Base-by-base conservation (phyloP, 352 stramenopile species). In the Saprolegnia diclina region DNA sequence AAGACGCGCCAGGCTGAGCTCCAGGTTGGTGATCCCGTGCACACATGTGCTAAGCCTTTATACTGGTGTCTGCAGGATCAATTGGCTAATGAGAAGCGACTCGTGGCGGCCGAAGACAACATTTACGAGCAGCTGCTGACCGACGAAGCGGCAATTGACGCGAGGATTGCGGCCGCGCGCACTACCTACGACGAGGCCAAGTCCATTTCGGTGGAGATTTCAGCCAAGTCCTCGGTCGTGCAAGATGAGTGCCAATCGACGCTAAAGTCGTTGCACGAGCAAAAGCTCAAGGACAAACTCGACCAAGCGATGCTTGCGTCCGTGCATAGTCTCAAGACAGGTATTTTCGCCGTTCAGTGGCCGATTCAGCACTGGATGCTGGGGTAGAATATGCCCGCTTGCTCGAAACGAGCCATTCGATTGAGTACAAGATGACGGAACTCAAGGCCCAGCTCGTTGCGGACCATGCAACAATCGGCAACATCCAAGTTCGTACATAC, bases 181-280 rank as follows among this genome's bases (percentile, higher is more conserved):
- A 13, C 44, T 19, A 52, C 62, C 9, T 52, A 61, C 53, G 26
- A 42, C n/a, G 63, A 69, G 14, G 42, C 44, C 13, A 61, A 54
- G 38, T 22, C 24, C 3, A 69, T 69, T 22, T 24, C 19, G 6
- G 24, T 19, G 10, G 7, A 57, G n/a, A n/a, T 69, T 18, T 7
- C 44, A 7, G 2, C 16, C 4, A 69, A 69, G 29, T n/a, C 63
- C 14, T 13, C 19, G 21, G 63, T 42, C 6, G 21, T 69, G 21
- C 42, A 24, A 4, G 63, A 69, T 18, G 45, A 56, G 18, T 69
- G 53, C 62, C 44, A 38, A 10, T 22, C 46, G 18, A 63, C 73
- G 0, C 72, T 71, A 37, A 71, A 89, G 3, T 73, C 78, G 5
- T 62, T 57, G 5, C 74, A 89, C 48, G 82, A 92, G 54, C 45